phyloP scores from a whole-genome alignment of 176 grass and related monocot genomes.

The Tillandsia leiboldiana region DNA sequence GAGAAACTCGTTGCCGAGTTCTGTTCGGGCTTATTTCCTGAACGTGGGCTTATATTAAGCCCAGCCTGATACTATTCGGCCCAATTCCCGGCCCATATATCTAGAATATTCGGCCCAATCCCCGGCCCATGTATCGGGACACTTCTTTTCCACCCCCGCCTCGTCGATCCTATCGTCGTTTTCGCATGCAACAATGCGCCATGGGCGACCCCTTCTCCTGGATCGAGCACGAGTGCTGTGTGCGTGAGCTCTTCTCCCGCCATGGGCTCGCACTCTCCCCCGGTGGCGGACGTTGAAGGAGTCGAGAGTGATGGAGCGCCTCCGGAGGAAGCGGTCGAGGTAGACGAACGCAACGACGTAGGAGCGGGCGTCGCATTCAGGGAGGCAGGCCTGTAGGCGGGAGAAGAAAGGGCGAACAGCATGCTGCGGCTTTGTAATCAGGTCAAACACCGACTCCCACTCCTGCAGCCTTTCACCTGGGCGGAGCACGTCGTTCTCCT shows the following conservation, averaged over 20 bases:
- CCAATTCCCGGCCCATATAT: too few relatives aligned
- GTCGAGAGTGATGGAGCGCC: constrained; percentile 27
- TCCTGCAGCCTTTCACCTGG: too few relatives aligned
- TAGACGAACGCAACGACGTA: constrained; percentile 53
- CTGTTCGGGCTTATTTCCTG: too few relatives aligned
- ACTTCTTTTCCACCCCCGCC: neutral
- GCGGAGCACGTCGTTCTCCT: too few relatives aligned
- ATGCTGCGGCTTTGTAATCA: constrained; percentile 26
- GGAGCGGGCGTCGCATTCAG: constrained; percentile 39
- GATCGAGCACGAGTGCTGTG: too few relatives aligned
- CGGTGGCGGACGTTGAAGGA: constrained; percentile 51
- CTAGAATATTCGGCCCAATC: neutral
- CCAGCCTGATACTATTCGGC: too few relatives aligned
- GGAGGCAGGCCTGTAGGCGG: constrained; percentile 37
- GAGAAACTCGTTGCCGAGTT: too few relatives aligned
- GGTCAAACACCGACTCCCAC: constrained; percentile 34
- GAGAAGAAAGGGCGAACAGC: constrained; percentile 43
- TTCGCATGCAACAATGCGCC: neutral
- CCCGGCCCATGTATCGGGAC: neutral
- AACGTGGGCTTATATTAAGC: too few relatives aligned
- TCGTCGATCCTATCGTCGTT: neutral
- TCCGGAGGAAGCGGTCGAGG: constrained; percentile 40
- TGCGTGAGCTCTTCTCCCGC: too few relatives aligned
- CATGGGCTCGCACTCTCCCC: too few relatives aligned
- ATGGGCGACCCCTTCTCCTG: neutral